Evolutionary conservation across 306 rosid genomes (phyloP), one percentile per base, ranked within the genome.

Genomic region (Aeschynomene evenia): DNA sequence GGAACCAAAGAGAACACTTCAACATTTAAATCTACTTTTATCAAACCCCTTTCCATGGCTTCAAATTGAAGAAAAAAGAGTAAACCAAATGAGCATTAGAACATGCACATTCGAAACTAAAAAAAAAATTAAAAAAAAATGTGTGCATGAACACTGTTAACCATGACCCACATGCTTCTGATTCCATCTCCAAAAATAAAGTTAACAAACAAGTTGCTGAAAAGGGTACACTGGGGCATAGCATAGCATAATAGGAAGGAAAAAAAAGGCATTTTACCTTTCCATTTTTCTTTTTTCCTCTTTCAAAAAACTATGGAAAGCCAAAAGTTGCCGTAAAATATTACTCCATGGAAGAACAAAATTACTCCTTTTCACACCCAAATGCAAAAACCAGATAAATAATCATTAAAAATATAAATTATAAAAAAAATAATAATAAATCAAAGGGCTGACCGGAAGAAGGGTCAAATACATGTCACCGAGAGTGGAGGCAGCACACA

Each of bases 391-490:
- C 16, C 24, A 48, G 18, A 48, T 15, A 49, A 76, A 71, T 19
- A 66, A 5, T n/a, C n/a, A n/a, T 20, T 5, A 36, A 5, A 67
- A 37, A 61, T 29, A 68, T 8, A 37, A 37, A 31, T 31, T 0
- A 2, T 2, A 7, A 29, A 6, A 29, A 6, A 34, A 7, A 7
- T 5, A n/a, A n/a, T n/a, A 34, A 8, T 50, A 51, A 12, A 53
- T 49, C 42, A 60, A 68, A 68, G 14, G 51, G 58, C 40, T 58
- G 55, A 68, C 33, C 23, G 58, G 68, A 61, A 67, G 68, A 61
- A 59, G 63, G 65, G 54, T 54, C 77, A 70, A 34, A 40, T 23
- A 53, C 4, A 53, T 69, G 74, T 40, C 74, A 81, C 18, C 60
- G 33, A 63, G 6, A 73, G 59, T 46, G 61, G 57, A 23, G 50